Conservation (phyloP, 306 rosid species). For the Pterocarpus macrocarpus region DNA sequence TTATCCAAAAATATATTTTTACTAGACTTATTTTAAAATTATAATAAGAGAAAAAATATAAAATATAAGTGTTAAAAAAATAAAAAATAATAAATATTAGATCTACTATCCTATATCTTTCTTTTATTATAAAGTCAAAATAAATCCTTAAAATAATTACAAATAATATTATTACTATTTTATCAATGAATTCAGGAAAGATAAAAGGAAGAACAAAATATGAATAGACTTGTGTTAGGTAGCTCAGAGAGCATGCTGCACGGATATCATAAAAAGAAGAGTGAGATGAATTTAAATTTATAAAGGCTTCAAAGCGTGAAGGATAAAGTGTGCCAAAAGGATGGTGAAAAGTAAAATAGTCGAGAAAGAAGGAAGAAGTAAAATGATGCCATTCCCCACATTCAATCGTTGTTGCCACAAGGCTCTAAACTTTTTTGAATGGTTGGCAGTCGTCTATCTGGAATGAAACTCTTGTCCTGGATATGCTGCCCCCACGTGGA, state of each 20-base stretch:
- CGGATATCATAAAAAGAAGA: background rate
- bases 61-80: no score
- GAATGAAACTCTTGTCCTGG: slow-evolving; percentile 23
- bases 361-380: background rate
- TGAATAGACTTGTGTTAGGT: background rate
- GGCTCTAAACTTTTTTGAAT: slow-evolving; percentile 10
- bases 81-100: no score
- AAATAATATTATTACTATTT: no score
- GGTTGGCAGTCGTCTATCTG: slow-evolving; percentile 1
- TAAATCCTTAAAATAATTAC: no score
- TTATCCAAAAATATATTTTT: no score
- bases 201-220: background rate
- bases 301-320: background rate
- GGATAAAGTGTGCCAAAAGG: background rate
- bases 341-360: slow-evolving; percentile 6
- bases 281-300: background rate
- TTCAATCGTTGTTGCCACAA: background rate
- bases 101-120: no score
- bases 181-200: background rate
- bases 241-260: background rate
- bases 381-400: background rate
- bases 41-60: no score
- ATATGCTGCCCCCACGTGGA: slow-evolving; percentile 45
- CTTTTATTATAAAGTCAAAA: no score
- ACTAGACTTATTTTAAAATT: no score